phyloP scores from a whole-genome alignment of 352 stramenopile species.

The Globisporangium yorkense region DNA sequence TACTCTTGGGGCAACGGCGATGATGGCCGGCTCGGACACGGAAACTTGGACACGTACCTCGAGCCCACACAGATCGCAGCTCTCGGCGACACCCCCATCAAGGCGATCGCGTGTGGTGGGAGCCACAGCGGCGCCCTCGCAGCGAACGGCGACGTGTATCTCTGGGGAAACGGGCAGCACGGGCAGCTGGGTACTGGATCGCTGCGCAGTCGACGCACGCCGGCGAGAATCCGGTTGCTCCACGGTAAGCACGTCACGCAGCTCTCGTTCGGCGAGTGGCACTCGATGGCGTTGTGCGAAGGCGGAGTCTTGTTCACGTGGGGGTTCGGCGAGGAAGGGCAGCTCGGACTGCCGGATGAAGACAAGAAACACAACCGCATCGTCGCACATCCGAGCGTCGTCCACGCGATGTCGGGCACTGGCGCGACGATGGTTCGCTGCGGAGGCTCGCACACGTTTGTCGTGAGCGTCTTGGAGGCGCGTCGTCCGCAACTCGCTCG shows the following conservation, averaged over 20 bases:
- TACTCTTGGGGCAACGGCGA: constrained; percentile 64
- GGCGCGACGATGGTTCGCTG: constrained; percentile 50
- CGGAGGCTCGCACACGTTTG: constrained; percentile 55
- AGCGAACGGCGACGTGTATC: constrained; percentile 38
- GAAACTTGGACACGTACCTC: constrained; percentile 32
- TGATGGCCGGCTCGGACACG: constrained; percentile 56
- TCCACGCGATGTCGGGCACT: constrained; percentile 47
- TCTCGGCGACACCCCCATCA: constrained; percentile 27
- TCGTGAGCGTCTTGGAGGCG: constrained; percentile 59
- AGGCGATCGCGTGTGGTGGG: constrained; percentile 41
- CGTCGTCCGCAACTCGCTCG: constrained; percentile 34
- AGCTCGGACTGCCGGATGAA: constrained; percentile 45
- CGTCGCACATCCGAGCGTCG: constrained; percentile 34
- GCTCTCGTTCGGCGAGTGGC: constrained; percentile 61
- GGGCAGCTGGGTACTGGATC: constrained; percentile 49
- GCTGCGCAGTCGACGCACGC: constrained; percentile 28
- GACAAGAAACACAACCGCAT: constrained; percentile 33
- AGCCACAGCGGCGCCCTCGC: constrained; percentile 51
- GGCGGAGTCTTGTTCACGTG: constrained; percentile 49
- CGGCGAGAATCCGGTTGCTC: constrained; percentile 38
- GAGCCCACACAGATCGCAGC: constrained; percentile 31
- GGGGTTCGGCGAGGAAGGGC: constrained; percentile 71
- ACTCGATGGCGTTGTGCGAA: constrained; percentile 60
- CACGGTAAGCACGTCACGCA: constrained; percentile 35
- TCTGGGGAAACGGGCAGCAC: constrained; percentile 50